Evolutionary conservation across 805 yeast species (phyloP).

Genomic region (Kuraishia ogatae): DNA sequence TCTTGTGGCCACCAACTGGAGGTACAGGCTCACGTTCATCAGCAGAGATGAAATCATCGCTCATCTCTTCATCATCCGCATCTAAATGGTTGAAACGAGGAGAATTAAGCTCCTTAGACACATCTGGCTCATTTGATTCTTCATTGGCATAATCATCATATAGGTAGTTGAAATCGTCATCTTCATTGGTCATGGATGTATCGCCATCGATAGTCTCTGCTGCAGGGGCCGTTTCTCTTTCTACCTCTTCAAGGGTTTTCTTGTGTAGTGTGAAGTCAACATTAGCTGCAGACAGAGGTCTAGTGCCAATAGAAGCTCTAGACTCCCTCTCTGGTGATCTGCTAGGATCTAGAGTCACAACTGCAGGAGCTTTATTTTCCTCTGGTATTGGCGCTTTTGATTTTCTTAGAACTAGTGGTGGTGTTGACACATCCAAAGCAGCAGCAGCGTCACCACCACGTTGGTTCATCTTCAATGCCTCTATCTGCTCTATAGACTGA

Average conservation of each 20-base stretch:
- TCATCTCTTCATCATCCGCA: background rate
- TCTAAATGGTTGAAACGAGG: background rate
- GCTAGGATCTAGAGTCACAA: background rate
- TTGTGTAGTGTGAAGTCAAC: conserved; percentile 24
- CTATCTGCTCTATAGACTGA: background rate
- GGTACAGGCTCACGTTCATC: conserved; percentile 1
- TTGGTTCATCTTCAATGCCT: background rate
- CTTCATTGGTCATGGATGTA: conserved; percentile 7
- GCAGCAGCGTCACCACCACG: background rate
- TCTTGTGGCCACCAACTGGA: background rate
- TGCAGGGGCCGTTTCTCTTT: conserved; percentile 8
- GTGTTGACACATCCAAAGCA: background rate
- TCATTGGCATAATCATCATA: conserved; percentile 20
- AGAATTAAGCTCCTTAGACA: background rate
- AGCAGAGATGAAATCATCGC: background rate
- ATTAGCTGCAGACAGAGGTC: conserved; percentile 12
- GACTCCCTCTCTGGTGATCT: background rate
- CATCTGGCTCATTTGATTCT: conserved; percentile 9
- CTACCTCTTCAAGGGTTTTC: conserved; percentile 17
- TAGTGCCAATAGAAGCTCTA: background rate
- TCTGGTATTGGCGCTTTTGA: background rate
- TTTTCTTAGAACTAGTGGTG: background rate
- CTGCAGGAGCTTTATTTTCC: background rate
- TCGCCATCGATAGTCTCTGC: background rate
- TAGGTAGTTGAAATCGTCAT: conserved; percentile 18